Conservation (phyloP, 495 filamentous ascomycete species). For the Penicillium samsonianum region DNA sequence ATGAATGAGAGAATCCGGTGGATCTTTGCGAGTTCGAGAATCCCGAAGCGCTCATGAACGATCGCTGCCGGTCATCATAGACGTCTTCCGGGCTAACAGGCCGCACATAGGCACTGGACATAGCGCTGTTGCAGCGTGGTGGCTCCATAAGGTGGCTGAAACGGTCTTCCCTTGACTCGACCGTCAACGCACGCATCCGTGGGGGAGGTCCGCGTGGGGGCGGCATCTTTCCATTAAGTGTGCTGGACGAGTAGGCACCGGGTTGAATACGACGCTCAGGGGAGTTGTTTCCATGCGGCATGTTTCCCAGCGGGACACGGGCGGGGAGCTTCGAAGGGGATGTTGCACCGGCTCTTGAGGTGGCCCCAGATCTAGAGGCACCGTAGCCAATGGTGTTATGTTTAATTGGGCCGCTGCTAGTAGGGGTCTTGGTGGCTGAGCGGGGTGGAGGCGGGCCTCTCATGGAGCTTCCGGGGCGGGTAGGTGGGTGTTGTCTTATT, state of each 20-base stretch:
- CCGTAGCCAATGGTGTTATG: constrained; percentile 57
- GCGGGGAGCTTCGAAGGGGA: constrained; percentile 80
- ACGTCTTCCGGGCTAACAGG: constrained; percentile 81
- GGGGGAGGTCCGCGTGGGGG: constrained; percentile 74
- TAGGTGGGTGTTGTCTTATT: constrained; percentile 26
- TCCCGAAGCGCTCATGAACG: constrained; percentile 50
- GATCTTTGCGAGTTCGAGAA: constrained; percentile 45
- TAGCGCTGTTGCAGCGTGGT: constrained; percentile 65
- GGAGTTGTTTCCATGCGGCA: constrained; percentile 80
- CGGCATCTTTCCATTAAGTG: constrained; percentile 59
- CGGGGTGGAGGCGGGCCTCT: constrained; percentile 55
- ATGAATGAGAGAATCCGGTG: constrained; percentile 43
- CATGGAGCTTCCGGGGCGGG: constrained; percentile 51
- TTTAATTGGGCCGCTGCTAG: constrained; percentile 47
- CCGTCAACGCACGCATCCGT: constrained; percentile 81
- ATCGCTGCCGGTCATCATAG: constrained; percentile 69
- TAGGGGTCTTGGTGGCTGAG: constrained; percentile 71
- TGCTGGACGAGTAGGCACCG: constrained; percentile 52
- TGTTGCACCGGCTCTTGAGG: constrained; percentile 52
- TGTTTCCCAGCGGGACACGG: constrained; percentile 74
- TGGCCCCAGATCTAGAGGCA: constrained; percentile 42
- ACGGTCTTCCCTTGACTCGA: constrained; percentile 65
- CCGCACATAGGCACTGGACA: constrained; percentile 67
- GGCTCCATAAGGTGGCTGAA: constrained; percentile 58
- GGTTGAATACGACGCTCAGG: constrained; percentile 66